Evolutionary conservation across 2,329 filamentous ascomycete species (phyloP).

Genomic region (Sporothrix variecibatus): DNA sequence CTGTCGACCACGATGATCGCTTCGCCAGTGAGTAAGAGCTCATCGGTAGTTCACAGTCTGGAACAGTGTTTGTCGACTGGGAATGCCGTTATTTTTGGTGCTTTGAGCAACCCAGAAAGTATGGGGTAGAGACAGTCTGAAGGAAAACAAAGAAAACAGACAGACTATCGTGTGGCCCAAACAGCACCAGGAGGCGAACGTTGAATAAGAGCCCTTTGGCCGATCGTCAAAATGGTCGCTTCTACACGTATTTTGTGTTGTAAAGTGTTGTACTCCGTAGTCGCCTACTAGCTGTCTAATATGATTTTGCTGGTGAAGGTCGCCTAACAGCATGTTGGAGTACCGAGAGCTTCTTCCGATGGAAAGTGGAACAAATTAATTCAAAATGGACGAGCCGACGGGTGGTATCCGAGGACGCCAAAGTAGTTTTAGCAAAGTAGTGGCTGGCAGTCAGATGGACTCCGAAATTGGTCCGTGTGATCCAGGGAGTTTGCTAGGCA

Average conservation of each 20-base stretch:
- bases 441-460: not conserved
- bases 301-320: not conserved
- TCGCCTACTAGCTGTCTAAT: not conserved
- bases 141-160: conserved; percentile 5
- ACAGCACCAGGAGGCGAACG: not conserved
- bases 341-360: not conserved
- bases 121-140: not conserved
- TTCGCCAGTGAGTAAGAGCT: not conserved
- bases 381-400: not conserved
- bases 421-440: not conserved
- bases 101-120: not conserved
- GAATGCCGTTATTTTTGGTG: not conserved
- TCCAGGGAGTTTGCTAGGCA: not conserved
- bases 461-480: not conserved
- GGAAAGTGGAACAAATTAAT: not conserved
- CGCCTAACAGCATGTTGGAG: not conserved
- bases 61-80: not conserved
- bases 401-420: not conserved
- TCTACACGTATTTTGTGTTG: not conserved
- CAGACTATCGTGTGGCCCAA: not conserved
- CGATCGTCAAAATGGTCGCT: not conserved
- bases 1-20: not conserved
- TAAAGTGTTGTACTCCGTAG: not conserved
- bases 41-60: not conserved
- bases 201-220: conserved; percentile 11